Evolutionary conservation across 2,329 filamentous ascomycete species (phyloP), one percentile per base, ranked within the genome.

Genomic region (Ophiostoma novo-ulmi): DNA sequence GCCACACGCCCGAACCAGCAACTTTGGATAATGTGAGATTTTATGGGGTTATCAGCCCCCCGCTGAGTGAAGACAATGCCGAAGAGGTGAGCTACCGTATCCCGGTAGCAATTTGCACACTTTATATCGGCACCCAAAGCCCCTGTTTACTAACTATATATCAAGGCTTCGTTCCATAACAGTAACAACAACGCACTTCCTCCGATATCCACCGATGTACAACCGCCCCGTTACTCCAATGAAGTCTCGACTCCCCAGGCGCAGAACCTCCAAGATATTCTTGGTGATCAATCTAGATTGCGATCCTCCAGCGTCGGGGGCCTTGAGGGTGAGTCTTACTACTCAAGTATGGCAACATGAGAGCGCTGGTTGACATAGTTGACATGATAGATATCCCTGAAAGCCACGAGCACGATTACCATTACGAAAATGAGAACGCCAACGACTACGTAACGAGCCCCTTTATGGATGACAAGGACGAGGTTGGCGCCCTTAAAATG

Each of bases 231-330:
- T 69, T 93, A 90, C 77, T 90, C 87, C 76, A 77, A 88, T 41
- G 89, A 92, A 70, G 85, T 85, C 74, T 86, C 89, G 64, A 97
- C 94, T 1, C 94, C 94, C 10, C 88, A 89, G 75, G 93, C 93
- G 2, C 92, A 97, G 77, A 94, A 92, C 70, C 82, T 92, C 69
- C 87, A 93, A 75, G 92, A 96, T 72, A 86, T 92, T 73, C 86
- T 87, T 38, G 80, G 78, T 35, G 85, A 88, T 13, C 83, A 79
- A 73, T 84, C 79, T 73, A 85, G 83, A 75, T 77, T 85, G 70
- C 87, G 90, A 31, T 89, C 89, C 6, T 89, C 88, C 77, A 89
- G 88, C 73, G 84, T 87, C n/a, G 89, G 86, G 75, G 94, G 89
- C 77, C 86, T 97, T 70, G 91, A 94, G 82, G 89, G 92, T 95